A percentile compares a stretch with the other conserved stretches of the same genome.
phyloP scores from a whole-genome alignment of 345 rosid genomes.

The Citrus cavaleriei region DNA sequence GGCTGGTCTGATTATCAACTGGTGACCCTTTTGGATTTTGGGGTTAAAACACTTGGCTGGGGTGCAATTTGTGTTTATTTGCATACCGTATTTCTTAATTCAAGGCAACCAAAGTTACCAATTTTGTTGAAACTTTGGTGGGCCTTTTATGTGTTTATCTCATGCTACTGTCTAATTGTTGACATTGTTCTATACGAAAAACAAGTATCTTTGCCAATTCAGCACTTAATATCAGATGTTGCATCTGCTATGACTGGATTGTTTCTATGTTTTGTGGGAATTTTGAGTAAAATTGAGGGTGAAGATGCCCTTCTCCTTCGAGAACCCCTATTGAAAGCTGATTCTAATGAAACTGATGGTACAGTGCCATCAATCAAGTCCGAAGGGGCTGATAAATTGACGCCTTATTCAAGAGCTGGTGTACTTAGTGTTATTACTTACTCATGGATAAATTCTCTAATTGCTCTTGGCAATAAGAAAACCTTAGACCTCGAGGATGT shows the following conservation, averaged over 20 bases:
- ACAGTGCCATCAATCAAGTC: slow-evolving; percentile 19
- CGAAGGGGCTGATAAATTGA: slow-evolving; percentile 35
- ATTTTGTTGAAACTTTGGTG: slow-evolving; percentile 49
- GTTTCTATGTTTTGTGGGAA: slow-evolving; percentile 14
- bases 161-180: slow-evolving; percentile 40
- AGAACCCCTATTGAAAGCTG: slow-evolving; percentile 48
- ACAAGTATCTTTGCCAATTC: slow-evolving; percentile 2
- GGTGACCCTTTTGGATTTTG: slow-evolving; percentile 38
- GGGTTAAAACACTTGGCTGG: slow-evolving; percentile 44
- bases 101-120: slow-evolving; percentile 24
- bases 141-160: slow-evolving; percentile 38
- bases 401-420: slow-evolving; percentile 47
- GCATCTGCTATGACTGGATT: slow-evolving; percentile 16
- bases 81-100: slow-evolving; percentile 17
- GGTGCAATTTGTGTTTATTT: slow-evolving; percentile 33
- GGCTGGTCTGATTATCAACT: slow-evolving; percentile 34
- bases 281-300: not conserved
- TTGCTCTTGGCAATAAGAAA: slow-evolving; percentile 56
- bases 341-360: slow-evolving; percentile 14
- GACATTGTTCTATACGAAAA: slow-evolving; percentile 24
- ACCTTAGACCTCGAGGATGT: slow-evolving; percentile 58
- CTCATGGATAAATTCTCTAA: slow-evolving; percentile 64
- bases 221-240: slow-evolving; percentile 13
- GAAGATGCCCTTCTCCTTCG: slow-evolving; percentile 27
- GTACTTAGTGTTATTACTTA: slow-evolving; percentile 44